Percentiles rank a stretch among this genome's conserved stretches.
Evolutionary conservation across 306 rosid genomes (phyloP).

Genomic region (Erythrophleum fordii): DNA sequence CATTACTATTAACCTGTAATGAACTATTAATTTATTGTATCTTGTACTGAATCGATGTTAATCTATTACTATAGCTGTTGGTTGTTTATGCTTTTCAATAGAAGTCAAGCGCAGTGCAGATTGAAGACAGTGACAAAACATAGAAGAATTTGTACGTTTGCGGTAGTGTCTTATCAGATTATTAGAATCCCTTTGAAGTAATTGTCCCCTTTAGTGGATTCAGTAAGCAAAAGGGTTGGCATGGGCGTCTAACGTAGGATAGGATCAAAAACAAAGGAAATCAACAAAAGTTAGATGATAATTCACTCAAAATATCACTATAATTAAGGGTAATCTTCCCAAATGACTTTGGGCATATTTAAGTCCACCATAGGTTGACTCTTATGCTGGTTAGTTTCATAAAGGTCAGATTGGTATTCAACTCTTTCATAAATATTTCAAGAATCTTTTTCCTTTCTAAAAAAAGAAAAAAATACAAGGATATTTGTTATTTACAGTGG

Average conservation of each 20-base stretch:
- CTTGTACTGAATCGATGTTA: background rate
- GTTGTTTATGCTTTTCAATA: background rate
- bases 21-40: background rate
- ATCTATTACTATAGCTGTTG: background rate
- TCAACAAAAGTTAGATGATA: background rate
- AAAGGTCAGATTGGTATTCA: no score
- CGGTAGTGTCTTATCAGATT: background rate
- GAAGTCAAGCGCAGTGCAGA: background rate
- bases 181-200: background rate
- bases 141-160: background rate
- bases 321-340: background rate
- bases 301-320: background rate
- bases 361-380: no score
- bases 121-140: background rate
- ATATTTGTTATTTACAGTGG: no score
- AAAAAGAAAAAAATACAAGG: no score
- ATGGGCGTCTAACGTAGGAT: background rate
- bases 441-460: no score
- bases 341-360: background rate
- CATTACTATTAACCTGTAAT: background rate
- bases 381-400: no score
- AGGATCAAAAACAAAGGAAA: background rate
- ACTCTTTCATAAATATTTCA: no score
- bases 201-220: background rate
- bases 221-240: background rate